These are phyloP conservation scores for Beauveria scarabaeidicola DNA, from an alignment of 2,329 filamentous ascomycete species.

Conservation along the genomic window DNA sequence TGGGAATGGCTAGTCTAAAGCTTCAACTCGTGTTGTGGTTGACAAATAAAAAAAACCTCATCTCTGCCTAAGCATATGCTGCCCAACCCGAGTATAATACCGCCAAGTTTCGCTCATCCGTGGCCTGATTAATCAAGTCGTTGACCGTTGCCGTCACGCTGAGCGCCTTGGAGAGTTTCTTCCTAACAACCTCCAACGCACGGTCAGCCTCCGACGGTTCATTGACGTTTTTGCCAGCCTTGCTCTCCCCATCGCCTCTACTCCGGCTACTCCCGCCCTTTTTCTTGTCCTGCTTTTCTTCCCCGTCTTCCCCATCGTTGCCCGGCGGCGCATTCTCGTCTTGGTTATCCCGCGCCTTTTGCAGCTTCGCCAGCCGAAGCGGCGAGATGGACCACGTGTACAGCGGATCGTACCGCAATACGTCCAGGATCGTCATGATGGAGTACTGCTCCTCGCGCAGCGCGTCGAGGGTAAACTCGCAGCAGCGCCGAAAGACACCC, in stretches of 20 bases:
- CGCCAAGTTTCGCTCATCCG: slow-evolving; percentile 85
- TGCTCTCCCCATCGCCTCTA: slow-evolving; percentile 22
- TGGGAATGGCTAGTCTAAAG: too few relatives aligned
- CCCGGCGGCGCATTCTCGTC: slow-evolving; percentile 27
- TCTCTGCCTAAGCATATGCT: slow-evolving; percentile 31
- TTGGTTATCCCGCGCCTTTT: slow-evolving; percentile 49
- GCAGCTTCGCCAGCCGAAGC: slow-evolving; percentile 54
- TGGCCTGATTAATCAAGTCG: slow-evolving; percentile 91
- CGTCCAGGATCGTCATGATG: slow-evolving; percentile 98
- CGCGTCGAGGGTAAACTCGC: slow-evolving; percentile 93
- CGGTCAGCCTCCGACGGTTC: slow-evolving; percentile 73
- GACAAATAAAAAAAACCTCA: too few relatives aligned
- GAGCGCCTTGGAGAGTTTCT: slow-evolving; percentile 89
- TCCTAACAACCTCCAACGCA: slow-evolving; percentile 84
- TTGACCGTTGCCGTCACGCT: slow-evolving; percentile 95
- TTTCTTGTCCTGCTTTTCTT: slow-evolving; percentile 18
- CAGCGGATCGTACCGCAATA: slow-evolving; percentile 93
- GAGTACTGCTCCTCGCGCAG: slow-evolving; percentile 90
- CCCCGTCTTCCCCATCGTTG: slow-evolving; percentile 29
- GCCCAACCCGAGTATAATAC: slow-evolving; percentile 66
- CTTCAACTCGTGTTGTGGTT: too few relatives aligned
- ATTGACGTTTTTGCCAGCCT: slow-evolving; percentile 32
- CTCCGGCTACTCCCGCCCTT: slow-evolving; percentile 40
- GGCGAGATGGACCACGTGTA: slow-evolving; percentile 91
- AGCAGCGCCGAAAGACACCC: slow-evolving; percentile 94